Percentiles rank a stretch among this genome's conserved stretches.
phyloP scores from a whole-genome alignment of 352 stramenopile genomes.

The Hyaloperonospora brassicae region DNA sequence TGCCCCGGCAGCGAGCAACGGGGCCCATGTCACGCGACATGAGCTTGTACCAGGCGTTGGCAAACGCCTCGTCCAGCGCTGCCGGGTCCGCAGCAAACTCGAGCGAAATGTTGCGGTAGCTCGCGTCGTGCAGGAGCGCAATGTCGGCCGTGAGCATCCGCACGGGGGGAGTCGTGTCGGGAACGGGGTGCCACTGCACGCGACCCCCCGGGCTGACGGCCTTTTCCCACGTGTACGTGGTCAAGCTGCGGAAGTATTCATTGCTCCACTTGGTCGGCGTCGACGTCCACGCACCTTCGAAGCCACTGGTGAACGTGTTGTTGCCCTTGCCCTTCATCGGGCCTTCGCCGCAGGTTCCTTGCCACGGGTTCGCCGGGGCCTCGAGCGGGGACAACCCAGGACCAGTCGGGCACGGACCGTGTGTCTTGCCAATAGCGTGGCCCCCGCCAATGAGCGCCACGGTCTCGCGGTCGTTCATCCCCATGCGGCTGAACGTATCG shows the following conservation, averaged over 20 bases:
- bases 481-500: constrained; percentile 90
- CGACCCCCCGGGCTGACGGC: constrained; percentile 57
- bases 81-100: constrained; percentile 56
- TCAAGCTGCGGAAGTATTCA: constrained; percentile 86
- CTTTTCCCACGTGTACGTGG: constrained; percentile 86
- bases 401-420: constrained; percentile 60
- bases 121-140: constrained; percentile 55
- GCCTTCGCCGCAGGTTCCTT: constrained; percentile 40
- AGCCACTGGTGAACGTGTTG: constrained; percentile 74
- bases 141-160: constrained; percentile 84
- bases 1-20: constrained; percentile 34
- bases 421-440: constrained; percentile 89
- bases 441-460: constrained; percentile 88
- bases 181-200: constrained; percentile 61
- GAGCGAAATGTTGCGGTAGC: constrained; percentile 58
- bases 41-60: constrained; percentile 65
- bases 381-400: constrained; percentile 33
- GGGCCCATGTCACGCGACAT: constrained; percentile 50
- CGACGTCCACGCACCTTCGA: constrained; percentile 82
- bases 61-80: constrained; percentile 59
- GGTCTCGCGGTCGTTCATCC: constrained; percentile 90
- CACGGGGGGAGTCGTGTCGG: constrained; percentile 44
- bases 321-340: constrained; percentile 45
- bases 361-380: constrained; percentile 47
- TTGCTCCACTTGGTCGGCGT: constrained; percentile 89